Percentiles rank a stretch among this genome's conserved stretches.
These are phyloP conservation scores for Penicillium coprophilum DNA, from an alignment of 495 filamentous ascomycete genomes.

Conservation along the genomic window DNA sequence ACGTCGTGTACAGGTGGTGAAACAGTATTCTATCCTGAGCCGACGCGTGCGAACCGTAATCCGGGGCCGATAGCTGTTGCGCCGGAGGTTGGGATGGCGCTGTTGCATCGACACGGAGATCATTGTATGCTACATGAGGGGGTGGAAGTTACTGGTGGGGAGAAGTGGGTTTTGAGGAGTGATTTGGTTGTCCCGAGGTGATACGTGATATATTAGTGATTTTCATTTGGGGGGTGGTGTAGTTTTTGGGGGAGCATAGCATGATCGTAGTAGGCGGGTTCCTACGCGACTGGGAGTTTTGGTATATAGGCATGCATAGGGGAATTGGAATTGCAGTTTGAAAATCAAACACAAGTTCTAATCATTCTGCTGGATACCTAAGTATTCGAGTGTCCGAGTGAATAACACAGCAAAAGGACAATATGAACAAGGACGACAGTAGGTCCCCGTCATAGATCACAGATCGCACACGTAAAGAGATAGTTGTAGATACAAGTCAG, in stretches of 20 bases:
- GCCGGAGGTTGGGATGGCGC: conserved; percentile 75
- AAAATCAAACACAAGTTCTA: conserved; percentile 11
- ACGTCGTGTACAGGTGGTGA: conserved; percentile 80
- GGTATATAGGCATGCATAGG: neutral
- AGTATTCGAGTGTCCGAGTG: conserved; percentile 6
- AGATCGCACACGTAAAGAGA: conserved; percentile 16
- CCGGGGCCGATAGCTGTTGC: conserved; percentile 64
- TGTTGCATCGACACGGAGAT: conserved; percentile 87
- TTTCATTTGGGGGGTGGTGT: neutral
- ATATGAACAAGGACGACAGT: conserved; percentile 28
- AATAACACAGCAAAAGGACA: conserved; percentile 16
- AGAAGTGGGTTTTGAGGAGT: conserved; percentile 91
- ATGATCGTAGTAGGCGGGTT: neutral
- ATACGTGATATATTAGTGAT: conserved; percentile 28
- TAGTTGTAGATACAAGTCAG: conserved; percentile 32
- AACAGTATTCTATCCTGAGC: conserved; percentile 86
- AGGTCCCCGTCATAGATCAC: conserved; percentile 21
- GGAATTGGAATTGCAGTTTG: neutral
- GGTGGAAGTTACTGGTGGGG: conserved; percentile 70
- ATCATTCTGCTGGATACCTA: conserved; percentile 22
- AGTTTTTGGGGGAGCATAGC: neutral
- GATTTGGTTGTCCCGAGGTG: conserved; percentile 74
- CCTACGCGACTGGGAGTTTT: neutral
- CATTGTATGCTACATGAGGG: conserved; percentile 91
- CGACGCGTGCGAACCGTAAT: conserved; percentile 49